Percentiles rank a stretch among this genome's conserved stretches.
Evolutionary conservation across 2,329 filamentous ascomycete genomes (phyloP).

Genomic region (Ophiocordyceps robertsii): DNA sequence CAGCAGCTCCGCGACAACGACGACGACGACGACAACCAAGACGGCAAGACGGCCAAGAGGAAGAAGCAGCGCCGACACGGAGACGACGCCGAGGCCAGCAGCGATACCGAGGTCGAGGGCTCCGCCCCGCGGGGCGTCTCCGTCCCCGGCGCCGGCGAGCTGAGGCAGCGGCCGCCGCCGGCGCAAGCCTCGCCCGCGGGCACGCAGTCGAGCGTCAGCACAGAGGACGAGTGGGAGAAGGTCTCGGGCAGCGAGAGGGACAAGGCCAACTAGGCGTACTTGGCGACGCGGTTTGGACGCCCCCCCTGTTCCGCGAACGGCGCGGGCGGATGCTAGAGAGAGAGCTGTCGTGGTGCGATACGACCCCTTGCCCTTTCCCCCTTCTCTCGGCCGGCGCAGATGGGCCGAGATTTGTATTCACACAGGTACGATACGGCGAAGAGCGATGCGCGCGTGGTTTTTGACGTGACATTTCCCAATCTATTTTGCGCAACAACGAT

Average conservation of each 20-base stretch:
- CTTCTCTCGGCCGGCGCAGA: too few species aligned
- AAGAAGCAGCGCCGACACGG: constrained; percentile 1
- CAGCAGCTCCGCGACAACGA: constrained; percentile 6
- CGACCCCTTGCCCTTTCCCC: too few species aligned
- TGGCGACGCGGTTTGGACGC: too few species aligned
- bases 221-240: constrained; percentile 97
- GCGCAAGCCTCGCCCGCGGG: constrained; percentile 17
- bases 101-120: constrained; percentile 32
- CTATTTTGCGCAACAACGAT: too few species aligned
- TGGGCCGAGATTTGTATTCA: too few species aligned
- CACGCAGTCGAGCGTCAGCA: constrained; percentile 51
- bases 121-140: constrained; percentile 19
- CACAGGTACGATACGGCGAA: too few species aligned
- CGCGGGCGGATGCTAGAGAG: too few species aligned
- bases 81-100: constrained; percentile 16
- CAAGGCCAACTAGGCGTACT: constrained; percentile 22
- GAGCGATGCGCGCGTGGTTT: too few species aligned
- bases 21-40: constrained; percentile 14
- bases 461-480: too few species aligned
- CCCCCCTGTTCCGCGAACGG: too few species aligned
- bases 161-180: constrained; percentile 31
- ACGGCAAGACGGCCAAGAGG: too few species aligned
- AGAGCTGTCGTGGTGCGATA: too few species aligned
- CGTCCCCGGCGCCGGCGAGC: constrained; percentile 26
- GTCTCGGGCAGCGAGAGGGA: constrained; percentile 61